phyloP scores from a whole-genome alignment of 2,329 filamentous ascomycete genomes.

The Aspergillus sp. region DNA sequence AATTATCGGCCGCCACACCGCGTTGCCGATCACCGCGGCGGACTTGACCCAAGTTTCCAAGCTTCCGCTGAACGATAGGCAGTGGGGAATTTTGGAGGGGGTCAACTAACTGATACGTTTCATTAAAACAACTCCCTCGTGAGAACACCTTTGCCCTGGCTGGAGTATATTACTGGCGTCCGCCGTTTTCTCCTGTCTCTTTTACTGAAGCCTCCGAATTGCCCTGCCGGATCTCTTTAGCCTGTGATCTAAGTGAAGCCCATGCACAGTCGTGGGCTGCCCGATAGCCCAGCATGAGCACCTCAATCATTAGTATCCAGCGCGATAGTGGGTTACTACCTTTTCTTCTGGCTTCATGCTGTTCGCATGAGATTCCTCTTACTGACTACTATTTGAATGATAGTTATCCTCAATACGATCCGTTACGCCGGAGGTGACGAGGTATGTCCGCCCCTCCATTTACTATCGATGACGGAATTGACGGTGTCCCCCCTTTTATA shows the following conservation, averaged over 20 bases:
- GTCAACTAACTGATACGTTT: constrained; percentile 17
- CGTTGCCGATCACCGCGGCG: constrained; percentile 2
- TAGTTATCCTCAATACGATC: constrained; percentile 70
- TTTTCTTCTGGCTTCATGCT: background rate
- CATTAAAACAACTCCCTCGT: constrained; percentile 1
- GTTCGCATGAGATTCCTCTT: background rate
- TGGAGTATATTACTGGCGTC: too few relatives aligned
- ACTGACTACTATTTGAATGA: constrained; percentile 8
- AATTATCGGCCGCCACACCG: constrained; percentile 5
- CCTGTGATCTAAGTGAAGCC: background rate
- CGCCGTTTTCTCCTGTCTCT: too few relatives aligned
- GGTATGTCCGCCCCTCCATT: constrained; percentile 42
- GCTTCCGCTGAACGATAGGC: constrained; percentile 1
- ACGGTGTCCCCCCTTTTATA: constrained; percentile 36
- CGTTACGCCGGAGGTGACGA: constrained; percentile 75
- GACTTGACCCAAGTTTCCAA: too few relatives aligned
- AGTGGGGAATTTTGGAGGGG: constrained; percentile 11
- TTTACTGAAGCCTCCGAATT: too few relatives aligned
- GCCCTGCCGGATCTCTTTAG: background rate
- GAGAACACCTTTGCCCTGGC: too few relatives aligned
- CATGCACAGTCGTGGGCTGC: constrained; percentile 14
- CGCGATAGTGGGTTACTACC: constrained; percentile 57
- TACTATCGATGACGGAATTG: constrained; percentile 22
- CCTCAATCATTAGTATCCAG: constrained; percentile 81
- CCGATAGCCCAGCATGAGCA: constrained; percentile 61